phyloP scores from a whole-genome alignment of 768 basidiomycete species.

The Nevesoporus exiguus region DNA sequence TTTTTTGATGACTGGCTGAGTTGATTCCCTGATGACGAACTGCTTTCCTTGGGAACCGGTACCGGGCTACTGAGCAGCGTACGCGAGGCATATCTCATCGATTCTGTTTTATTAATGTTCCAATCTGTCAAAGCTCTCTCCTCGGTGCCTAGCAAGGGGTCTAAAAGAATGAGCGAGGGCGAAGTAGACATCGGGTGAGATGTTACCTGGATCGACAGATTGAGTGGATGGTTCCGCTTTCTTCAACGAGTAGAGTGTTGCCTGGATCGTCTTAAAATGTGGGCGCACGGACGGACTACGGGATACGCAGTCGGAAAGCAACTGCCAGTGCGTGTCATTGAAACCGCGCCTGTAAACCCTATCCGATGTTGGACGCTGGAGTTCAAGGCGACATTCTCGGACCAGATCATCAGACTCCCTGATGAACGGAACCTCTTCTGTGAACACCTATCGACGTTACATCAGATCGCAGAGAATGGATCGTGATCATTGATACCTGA shows the following conservation, averaged over 20 bases:
- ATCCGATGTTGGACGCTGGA: neutral
- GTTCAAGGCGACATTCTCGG: neutral
- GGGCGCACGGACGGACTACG: neutral
- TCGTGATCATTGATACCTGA: constrained; percentile 15
- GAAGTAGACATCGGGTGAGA: neutral
- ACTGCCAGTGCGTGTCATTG: constrained; percentile 4
- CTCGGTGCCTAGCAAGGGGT: neutral
- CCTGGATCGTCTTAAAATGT: constrained; percentile 2
- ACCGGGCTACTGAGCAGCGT: neutral
- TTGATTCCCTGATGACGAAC: neutral
- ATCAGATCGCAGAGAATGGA: neutral
- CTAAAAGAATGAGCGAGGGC: neutral
- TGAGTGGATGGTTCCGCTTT: neutral
- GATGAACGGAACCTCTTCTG: constrained; percentile 8
- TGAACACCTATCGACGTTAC: constrained; percentile 5
- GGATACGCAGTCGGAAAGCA: constrained; percentile 4
- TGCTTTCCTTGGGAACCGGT: neutral
- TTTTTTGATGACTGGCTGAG: neutral
- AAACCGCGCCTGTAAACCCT: constrained; percentile 1
- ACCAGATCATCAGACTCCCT: neutral
- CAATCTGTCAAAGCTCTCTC: neutral
- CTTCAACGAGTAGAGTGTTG: neutral
- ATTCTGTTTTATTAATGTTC: neutral
- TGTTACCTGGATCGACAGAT: neutral
- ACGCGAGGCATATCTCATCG: no score